phyloP scores from a whole-genome alignment of 2,329 filamentous ascomycete genomes.

The Pezicula neosporulosa region DNA sequence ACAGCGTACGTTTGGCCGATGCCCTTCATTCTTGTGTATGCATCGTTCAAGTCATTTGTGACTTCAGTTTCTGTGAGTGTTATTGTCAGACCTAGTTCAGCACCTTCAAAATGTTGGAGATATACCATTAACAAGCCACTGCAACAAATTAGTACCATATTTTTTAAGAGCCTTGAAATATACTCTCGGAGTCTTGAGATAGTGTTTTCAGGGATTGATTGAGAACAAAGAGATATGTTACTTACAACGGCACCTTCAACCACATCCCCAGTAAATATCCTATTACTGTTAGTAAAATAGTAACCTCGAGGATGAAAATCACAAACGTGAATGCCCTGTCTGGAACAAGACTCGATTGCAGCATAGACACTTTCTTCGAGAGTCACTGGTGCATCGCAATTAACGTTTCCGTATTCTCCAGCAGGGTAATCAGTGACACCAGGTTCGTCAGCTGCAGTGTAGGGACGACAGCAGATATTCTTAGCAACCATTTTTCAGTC shows the following conservation, averaged over 20 bases:
- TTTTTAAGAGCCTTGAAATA: too few species aligned
- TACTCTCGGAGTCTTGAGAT: too few species aligned
- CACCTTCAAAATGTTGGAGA: not conserved
- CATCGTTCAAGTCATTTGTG: slow-evolving; percentile 30
- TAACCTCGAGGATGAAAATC: not conserved
- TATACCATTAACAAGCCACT: slow-evolving; percentile 30
- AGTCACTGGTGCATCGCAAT: slow-evolving; percentile 33
- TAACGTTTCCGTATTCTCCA: slow-evolving; percentile 31
- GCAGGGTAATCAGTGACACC: slow-evolving; percentile 32
- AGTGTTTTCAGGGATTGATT: too few species aligned
- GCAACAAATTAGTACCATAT: too few species aligned
- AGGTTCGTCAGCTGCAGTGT: slow-evolving; percentile 30
- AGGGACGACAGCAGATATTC: slow-evolving; percentile 37
- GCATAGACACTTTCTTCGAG: slow-evolving; percentile 35
- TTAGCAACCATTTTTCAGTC: slow-evolving; percentile 23
- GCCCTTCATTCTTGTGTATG: slow-evolving; percentile 29
- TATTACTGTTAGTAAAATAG: slow-evolving; percentile 1
- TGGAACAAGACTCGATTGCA: slow-evolving; percentile 29
- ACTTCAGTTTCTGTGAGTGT: slow-evolving; percentile 23
- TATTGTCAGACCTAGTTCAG: not conserved
- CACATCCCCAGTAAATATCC: slow-evolving; percentile 38
- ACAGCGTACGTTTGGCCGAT: slow-evolving; percentile 32
- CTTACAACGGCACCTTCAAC: slow-evolving; percentile 34
- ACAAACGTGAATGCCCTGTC: slow-evolving; percentile 27
- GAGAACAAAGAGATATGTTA: too few species aligned